Conservation (phyloP, 345 rosid genomes). For the Microcos paniculata region DNA sequence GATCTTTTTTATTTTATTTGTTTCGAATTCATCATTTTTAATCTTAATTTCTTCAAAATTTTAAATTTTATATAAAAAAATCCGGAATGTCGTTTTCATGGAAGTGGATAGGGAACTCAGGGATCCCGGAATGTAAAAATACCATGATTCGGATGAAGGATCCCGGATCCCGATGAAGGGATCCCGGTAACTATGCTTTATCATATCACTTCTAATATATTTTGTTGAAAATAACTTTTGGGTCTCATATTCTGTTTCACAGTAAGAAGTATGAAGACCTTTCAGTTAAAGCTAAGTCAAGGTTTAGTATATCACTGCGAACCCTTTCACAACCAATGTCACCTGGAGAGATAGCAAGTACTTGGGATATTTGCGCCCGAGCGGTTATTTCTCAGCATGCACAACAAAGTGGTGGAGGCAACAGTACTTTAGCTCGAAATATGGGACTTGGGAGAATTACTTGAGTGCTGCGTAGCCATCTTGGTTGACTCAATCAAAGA, state of each 20-base stretch:
- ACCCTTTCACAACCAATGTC: constrained; percentile 76
- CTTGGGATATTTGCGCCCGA: constrained; percentile 79
- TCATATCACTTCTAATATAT: not conserved
- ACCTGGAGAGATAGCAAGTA: constrained; percentile 66
- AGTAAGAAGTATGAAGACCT: constrained; percentile 76
- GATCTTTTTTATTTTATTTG: too few relatives aligned
- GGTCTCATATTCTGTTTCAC: constrained; percentile 17
- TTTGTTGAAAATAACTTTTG: not conserved
- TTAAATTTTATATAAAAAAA: too few relatives aligned
- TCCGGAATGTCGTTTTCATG: too few relatives aligned
- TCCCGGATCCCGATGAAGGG: too few relatives aligned
- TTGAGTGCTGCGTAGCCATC: constrained; percentile 34
- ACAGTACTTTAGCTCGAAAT: constrained; percentile 78
- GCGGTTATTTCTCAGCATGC: constrained; percentile 66
- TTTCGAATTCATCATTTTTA: too few relatives aligned
- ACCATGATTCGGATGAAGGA: too few relatives aligned
- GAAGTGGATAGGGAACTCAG: too few relatives aligned
- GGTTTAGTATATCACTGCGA: constrained; percentile 62
- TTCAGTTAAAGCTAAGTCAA: constrained; percentile 60
- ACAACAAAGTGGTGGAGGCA: constrained; percentile 74
- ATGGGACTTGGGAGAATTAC: constrained; percentile 76
- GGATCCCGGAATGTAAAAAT: too few relatives aligned
- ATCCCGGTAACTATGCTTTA: too few relatives aligned
- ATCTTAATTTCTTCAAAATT: too few relatives aligned
- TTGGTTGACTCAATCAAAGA: not conserved